phyloP scores from a whole-genome alignment of 2,329 filamentous ascomycete genomes.

The Aureobasidium sp. region DNA sequence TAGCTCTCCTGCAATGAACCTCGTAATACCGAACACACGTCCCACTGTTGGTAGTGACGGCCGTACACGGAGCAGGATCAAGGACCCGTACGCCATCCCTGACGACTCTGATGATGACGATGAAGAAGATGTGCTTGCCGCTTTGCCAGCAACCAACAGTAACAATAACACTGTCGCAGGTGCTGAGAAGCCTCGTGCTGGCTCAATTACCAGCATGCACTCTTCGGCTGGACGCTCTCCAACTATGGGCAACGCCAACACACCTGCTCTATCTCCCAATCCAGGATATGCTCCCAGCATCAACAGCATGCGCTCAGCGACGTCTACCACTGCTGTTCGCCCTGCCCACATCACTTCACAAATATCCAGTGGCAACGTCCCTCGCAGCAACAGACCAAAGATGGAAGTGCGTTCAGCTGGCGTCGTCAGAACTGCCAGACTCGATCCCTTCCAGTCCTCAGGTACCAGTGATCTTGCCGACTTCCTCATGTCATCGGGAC shows the following conservation, averaged over 20 bases:
- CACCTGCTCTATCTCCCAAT: neutral
- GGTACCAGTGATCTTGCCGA: constrained; percentile 37
- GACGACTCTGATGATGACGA: constrained; percentile 47
- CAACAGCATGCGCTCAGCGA: constrained; percentile 17
- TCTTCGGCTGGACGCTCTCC: constrained; percentile 8
- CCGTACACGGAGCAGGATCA: constrained; percentile 69
- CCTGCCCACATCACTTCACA: constrained; percentile 15
- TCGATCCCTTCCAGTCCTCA: constrained; percentile 23
- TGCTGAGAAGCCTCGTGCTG: neutral
- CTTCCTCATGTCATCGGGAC: constrained; percentile 37
- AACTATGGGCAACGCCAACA: neutral
- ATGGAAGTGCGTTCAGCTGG: constrained; percentile 16
- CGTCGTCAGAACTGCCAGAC: constrained; percentile 23
- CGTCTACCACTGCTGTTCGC: constrained; percentile 21
- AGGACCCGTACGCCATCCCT: constrained; percentile 92
- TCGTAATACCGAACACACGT: neutral
- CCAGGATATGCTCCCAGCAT: constrained; percentile 15
- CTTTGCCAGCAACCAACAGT: constrained; percentile 34
- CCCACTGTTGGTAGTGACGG: constrained; percentile 35
- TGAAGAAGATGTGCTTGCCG: constrained; percentile 19
- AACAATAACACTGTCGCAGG: constrained; percentile 20
- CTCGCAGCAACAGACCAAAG: constrained; percentile 17
- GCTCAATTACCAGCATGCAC: neutral
- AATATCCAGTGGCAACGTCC: constrained; percentile 13
- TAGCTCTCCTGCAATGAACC: neutral